Conservation (phyloP, 768 basidiomycete species). For the Auricularia cornea region DNA sequence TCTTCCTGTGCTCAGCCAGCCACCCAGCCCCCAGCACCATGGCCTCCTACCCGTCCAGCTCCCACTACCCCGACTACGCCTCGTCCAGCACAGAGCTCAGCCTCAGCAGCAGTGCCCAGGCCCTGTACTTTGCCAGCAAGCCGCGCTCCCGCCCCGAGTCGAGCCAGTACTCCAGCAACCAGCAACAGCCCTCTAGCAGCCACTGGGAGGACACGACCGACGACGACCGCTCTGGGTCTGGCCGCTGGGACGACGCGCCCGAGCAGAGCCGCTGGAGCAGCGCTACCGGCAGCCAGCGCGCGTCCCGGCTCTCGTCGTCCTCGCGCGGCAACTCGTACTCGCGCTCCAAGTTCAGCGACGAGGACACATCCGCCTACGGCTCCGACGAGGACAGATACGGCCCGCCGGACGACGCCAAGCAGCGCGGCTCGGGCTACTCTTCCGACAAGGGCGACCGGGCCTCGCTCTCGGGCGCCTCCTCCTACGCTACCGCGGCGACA, state of each 20-base stretch:
- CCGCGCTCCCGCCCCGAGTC: neutral
- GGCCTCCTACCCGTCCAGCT: neutral
- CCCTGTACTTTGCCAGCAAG: neutral
- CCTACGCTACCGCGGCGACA: neutral
- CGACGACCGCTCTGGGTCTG: neutral
- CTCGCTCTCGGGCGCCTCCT: neutral
- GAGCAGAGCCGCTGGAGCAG: neutral
- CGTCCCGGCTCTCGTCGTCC: neutral
- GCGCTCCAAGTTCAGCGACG: slow-evolving; percentile 1
- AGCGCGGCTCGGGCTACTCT: neutral
- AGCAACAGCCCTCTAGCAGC: neutral
- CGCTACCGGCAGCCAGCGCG: neutral
- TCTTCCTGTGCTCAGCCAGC: neutral
- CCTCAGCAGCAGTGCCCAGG: slow-evolving; percentile 1
- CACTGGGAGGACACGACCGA: neutral
- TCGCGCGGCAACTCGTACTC: neutral
- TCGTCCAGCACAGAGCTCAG: neutral
- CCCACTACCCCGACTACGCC: neutral
- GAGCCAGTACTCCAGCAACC: neutral
- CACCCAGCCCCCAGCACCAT: neutral
- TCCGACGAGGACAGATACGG: slow-evolving; percentile 1
- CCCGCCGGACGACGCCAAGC: neutral
- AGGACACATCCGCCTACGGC: neutral
- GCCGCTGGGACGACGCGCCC: neutral
- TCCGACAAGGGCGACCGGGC: neutral